A percentile compares a stretch with the other conserved stretches of the same genome.
These are phyloP conservation scores for Cryptococcus maquisensis DNA, from an alignment of 1,284 basidiomycete species.

Conservation along the genomic window DNA sequence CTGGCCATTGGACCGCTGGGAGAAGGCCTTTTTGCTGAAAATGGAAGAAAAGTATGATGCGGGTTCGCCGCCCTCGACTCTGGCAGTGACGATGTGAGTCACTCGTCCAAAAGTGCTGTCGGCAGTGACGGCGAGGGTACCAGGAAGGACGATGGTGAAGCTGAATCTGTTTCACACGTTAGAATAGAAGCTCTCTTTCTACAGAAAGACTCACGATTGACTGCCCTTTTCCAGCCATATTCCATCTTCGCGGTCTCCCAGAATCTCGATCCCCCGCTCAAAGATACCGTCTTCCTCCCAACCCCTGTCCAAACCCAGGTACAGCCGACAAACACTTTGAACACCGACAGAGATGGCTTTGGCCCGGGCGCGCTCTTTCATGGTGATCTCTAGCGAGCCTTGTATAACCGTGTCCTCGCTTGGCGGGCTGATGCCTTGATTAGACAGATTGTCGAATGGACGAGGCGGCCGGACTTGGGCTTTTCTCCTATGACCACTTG, in stretches of 20 bases:
- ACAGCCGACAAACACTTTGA: constrained; percentile 33
- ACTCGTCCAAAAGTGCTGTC: constrained; percentile 28
- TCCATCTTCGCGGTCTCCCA: constrained; percentile 33
- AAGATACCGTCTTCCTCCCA: constrained; percentile 48
- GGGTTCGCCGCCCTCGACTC: constrained; percentile 17
- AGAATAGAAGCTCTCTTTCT: not conserved
- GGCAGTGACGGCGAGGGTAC: constrained; percentile 35
- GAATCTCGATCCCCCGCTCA: constrained; percentile 40
- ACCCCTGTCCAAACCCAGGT: constrained; percentile 30
- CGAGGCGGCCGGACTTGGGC: not conserved
- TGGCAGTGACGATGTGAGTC: constrained; percentile 35
- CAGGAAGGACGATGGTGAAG: constrained; percentile 35
- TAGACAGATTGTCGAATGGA: not conserved
- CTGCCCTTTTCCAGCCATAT: constrained; percentile 43
- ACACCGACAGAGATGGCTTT: constrained; percentile 43
- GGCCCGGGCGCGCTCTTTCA: constrained; percentile 41
- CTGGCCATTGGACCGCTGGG: not conserved
- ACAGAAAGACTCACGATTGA: constrained; percentile 25
- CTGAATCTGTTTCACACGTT: constrained; percentile 19
- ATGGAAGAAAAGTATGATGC: constrained; percentile 8
- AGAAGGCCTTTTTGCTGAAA: not conserved
- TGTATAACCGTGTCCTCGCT: constrained; percentile 42
- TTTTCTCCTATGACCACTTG: not conserved
- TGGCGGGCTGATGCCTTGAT: constrained; percentile 21
- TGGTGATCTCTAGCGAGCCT: constrained; percentile 42